phyloP scores from a whole-genome alignment of 176 grass and related monocot genomes.

The Luzula sylvatica region DNA sequence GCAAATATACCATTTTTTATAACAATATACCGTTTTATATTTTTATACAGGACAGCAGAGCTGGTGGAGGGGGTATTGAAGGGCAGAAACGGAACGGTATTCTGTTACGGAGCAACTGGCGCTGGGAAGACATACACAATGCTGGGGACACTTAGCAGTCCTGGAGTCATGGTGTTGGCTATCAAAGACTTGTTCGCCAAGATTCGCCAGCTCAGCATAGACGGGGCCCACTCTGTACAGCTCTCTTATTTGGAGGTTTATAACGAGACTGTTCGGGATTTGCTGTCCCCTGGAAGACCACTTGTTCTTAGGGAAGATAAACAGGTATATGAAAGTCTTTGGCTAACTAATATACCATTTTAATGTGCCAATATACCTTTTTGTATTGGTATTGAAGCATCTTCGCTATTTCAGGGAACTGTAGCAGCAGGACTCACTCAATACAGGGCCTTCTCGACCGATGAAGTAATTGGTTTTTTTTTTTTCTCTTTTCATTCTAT shows the following conservation, averaged over 20 bases:
- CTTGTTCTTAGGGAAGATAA: conserved; percentile 89
- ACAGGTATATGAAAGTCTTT: conserved; percentile 35
- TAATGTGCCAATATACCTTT: background rate
- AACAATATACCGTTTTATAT: conserved; percentile 5
- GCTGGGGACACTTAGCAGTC: conserved; percentile 71
- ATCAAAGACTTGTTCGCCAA: conserved; percentile 93
- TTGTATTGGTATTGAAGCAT: conserved; percentile 11
- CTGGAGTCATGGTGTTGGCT: conserved; percentile 89
- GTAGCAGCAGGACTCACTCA: conserved; percentile 89
- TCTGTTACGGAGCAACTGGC: conserved; percentile 96
- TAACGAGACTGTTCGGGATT: conserved; percentile 92
- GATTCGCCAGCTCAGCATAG: conserved; percentile 61
- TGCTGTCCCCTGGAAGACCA: conserved; percentile 81
- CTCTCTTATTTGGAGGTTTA: conserved; percentile 92
- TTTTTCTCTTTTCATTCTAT: conserved; percentile 14
- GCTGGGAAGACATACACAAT: conserved; percentile 98
- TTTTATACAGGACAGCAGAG: conserved; percentile 52
- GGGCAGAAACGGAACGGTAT: conserved; percentile 90
- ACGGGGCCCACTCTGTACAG: conserved; percentile 60
- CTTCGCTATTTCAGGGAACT: conserved; percentile 52
- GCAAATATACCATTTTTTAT: background rate
- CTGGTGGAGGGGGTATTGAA: conserved; percentile 88
- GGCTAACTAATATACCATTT: background rate
- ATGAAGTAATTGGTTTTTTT: conserved; percentile 52
- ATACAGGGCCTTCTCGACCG: conserved; percentile 86